Conservation (phyloP, 306 rosid species). For the Pachyrhizus erosus region DNA sequence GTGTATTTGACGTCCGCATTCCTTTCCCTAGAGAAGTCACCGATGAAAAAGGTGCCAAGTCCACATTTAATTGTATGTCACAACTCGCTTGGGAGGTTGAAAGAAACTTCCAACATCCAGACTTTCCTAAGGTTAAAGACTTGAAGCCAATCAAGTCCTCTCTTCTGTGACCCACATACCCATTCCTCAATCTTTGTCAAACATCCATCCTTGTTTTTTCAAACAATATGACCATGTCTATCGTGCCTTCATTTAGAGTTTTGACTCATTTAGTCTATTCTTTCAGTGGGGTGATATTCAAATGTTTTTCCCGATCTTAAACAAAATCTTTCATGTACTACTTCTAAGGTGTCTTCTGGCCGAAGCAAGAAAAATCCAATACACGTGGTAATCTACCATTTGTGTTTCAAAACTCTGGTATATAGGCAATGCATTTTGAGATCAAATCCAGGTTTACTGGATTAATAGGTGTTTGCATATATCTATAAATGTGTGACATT, state of each 20-base stretch:
- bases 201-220: slow-evolving; percentile 33
- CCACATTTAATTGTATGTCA: slow-evolving; percentile 87
- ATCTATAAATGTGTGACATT: background rate
- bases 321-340: too few species aligned
- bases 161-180: slow-evolving; percentile 15
- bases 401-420: slow-evolving; percentile 5
- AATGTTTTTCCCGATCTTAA: background rate
- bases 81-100: slow-evolving; percentile 98
- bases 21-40: slow-evolving; percentile 88
- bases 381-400: background rate
- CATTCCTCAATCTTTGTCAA: slow-evolving; percentile 9
- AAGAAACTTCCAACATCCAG: slow-evolving; percentile 64
- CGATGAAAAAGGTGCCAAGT: slow-evolving; percentile 90
- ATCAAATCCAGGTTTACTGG: background rate
- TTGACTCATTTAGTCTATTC: background rate
- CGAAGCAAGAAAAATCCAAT: background rate
- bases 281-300: background rate
- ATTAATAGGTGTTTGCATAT: background rate
- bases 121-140: slow-evolving; percentile 74
- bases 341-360: background rate
- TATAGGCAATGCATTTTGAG: slow-evolving; percentile 3
- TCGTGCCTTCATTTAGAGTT: background rate
- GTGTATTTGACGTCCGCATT: slow-evolving; percentile 77
- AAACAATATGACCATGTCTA: slow-evolving; percentile 29
- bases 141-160: slow-evolving; percentile 65